phyloP scores from a whole-genome alignment of 257 asterid species.

The Solanum habrochaites region DNA sequence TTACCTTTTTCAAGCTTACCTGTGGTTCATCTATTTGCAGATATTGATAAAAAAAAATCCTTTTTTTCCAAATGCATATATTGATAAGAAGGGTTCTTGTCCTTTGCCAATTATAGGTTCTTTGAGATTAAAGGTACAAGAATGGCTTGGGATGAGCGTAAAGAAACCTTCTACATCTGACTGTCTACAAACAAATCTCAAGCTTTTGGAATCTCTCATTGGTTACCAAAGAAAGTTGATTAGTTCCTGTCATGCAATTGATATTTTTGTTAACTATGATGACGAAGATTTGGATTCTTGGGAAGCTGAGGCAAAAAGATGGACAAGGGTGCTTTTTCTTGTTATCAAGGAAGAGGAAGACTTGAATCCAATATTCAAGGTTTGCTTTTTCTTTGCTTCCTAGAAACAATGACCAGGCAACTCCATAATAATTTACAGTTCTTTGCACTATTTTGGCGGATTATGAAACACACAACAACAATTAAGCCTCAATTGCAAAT shows the following conservation, averaged over 20 bases:
- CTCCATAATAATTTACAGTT: background rate
- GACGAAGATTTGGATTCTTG: slow-evolving; percentile 81
- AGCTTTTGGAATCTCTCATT: slow-evolving; percentile 38
- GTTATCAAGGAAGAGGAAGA: slow-evolving; percentile 28
- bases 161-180: slow-evolving; percentile 5
- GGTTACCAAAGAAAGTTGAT: slow-evolving; percentile 49
- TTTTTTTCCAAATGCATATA: background rate
- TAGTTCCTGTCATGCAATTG: slow-evolving; percentile 23
- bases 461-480: background rate
- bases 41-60: background rate
- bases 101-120: slow-evolving; percentile 33
- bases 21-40: background rate
- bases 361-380: slow-evolving; percentile 46
- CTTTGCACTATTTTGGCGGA: background rate
- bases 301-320: slow-evolving; percentile 69
- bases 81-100: background rate
- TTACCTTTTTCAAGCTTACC: background rate
- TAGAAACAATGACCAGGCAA: background rate
- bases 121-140: slow-evolving; percentile 45
- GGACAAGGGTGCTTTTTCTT: slow-evolving; percentile 83
- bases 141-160: slow-evolving; percentile 39
- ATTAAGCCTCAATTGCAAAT: background rate
- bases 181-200: slow-evolving; percentile 8
- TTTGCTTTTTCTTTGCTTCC: slow-evolving; percentile 4
- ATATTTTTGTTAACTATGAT: slow-evolving; percentile 34